These are phyloP conservation scores for Exsudoporus frostii DNA, from an alignment of 768 basidiomycete species.

Conservation along the genomic window DNA sequence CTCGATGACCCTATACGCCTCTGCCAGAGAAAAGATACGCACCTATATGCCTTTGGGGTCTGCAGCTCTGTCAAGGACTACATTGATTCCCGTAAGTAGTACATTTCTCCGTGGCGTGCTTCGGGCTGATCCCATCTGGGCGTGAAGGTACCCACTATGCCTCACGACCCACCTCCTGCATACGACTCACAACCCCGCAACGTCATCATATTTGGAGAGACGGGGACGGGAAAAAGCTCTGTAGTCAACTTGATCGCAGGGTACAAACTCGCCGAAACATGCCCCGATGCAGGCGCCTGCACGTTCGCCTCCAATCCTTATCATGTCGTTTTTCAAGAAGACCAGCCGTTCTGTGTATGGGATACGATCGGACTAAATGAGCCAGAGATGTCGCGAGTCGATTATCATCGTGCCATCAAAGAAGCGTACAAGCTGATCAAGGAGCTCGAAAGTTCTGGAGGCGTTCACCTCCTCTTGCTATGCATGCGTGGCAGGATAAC, in stretches of 20 bases:
- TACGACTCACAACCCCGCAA: constrained; percentile 18
- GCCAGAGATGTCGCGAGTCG: constrained; percentile 12
- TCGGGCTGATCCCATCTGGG: background rate
- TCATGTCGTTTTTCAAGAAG: constrained; percentile 12
- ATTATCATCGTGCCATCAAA: constrained; percentile 27
- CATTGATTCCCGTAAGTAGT: constrained; percentile 9
- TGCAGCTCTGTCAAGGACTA: background rate
- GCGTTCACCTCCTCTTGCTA: constrained; percentile 39
- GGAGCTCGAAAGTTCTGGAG: constrained; percentile 28
- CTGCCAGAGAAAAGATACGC: constrained; percentile 7
- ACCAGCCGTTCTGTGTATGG: constrained; percentile 25
- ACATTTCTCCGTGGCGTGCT: background rate
- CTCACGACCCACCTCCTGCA: constrained; percentile 8
- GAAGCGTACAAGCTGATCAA: constrained; percentile 34
- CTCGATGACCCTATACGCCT: constrained; percentile 2
- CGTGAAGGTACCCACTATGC: constrained; percentile 3
- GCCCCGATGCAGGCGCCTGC: constrained; percentile 32
- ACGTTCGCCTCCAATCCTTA: constrained; percentile 33
- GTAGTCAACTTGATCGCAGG: constrained; percentile 41
- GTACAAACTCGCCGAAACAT: constrained; percentile 25
- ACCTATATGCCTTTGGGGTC: background rate
- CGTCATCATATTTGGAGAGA: constrained; percentile 29
- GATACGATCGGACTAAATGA: constrained; percentile 35
- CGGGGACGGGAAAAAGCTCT: constrained; percentile 38
- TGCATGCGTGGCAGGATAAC: constrained; percentile 40